phyloP scores from a whole-genome alignment of 2,329 filamentous ascomycete genomes.

The Hypocreales sp. region DNA sequence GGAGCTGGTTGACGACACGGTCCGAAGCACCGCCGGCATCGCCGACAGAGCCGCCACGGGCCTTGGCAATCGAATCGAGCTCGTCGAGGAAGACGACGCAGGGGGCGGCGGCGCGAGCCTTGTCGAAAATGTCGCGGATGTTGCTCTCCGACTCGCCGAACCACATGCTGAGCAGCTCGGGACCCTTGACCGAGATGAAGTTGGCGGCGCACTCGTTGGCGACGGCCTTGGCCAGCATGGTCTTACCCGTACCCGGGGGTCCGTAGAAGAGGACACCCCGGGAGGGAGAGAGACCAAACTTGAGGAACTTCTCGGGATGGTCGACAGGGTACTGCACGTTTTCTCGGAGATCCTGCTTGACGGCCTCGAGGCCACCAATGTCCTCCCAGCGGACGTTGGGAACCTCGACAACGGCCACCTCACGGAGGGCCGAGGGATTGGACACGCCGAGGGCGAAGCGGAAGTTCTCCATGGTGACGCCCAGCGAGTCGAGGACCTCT shows the following conservation, averaged over 20 bases:
- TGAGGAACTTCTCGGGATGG: constrained; percentile 99
- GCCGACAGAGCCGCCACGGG: constrained; percentile 88
- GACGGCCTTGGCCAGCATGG: constrained; percentile 96
- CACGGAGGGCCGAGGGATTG: constrained; percentile 95
- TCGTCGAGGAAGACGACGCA: constrained; percentile 99
- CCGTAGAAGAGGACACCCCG: constrained; percentile 98
- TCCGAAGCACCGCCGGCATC: constrained; percentile 97
- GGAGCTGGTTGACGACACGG: constrained; percentile 98
- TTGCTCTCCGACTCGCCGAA: constrained; percentile 99
- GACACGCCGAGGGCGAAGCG: constrained; percentile 93
- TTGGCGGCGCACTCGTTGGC: constrained; percentile 99
- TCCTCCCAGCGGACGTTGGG: constrained; percentile 99
- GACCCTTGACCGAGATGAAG: constrained; percentile 99
- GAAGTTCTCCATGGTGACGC: constrained; percentile 99
- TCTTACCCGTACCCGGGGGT: constrained; percentile 99
- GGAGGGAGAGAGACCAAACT: constrained; percentile 95
- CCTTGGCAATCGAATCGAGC: constrained; percentile 97
- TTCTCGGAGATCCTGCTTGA: constrained; percentile 99
- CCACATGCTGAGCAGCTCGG: constrained; percentile 98
- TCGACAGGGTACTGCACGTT: constrained; percentile 98
- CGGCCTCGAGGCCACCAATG: constrained; percentile 92
- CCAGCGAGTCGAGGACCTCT: constrained; percentile 92
- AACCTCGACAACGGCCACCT: constrained; percentile 97
- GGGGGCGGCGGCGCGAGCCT: constrained; percentile 92
- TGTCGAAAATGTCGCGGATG: constrained; percentile 99